Conservation (phyloP, 345 rosid species). For the Syzygium aromaticum region DNA sequence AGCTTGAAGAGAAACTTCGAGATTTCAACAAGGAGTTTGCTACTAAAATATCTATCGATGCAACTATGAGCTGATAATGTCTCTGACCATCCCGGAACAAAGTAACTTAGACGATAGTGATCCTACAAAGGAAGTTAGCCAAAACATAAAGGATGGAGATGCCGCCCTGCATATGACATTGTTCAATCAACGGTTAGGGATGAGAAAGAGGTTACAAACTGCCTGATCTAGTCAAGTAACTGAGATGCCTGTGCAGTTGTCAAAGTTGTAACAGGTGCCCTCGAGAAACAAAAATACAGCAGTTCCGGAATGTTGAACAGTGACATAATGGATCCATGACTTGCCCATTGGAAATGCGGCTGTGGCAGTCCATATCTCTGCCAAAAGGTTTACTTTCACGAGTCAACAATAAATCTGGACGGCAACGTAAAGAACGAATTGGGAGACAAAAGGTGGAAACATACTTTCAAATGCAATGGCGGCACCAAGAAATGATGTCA, state of each 20-base stretch:
- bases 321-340: constrained; percentile 52
- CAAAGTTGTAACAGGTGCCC: constrained; percentile 42
- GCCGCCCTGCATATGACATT: neutral
- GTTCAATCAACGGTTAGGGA: neutral
- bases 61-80: too few relatives aligned
- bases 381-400: constrained; percentile 1
- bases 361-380: constrained; percentile 62
- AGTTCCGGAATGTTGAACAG: constrained; percentile 57
- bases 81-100: too few relatives aligned
- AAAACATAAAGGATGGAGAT: too few relatives aligned
- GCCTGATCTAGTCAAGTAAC: constrained; percentile 24
- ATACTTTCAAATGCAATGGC: constrained; percentile 65
- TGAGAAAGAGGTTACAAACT: neutral
- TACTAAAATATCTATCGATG: too few relatives aligned
- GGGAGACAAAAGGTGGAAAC: constrained; percentile 5
- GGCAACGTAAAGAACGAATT: neutral
- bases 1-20: too few relatives aligned
- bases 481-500: constrained; percentile 43
- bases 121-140: too few relatives aligned
- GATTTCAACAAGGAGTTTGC: too few relatives aligned
- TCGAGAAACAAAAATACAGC: constrained; percentile 57
- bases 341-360: constrained; percentile 23
- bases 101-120: too few relatives aligned
- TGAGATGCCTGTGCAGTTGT: constrained; percentile 58
- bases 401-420: neutral